Evolutionary conservation across 169 alveolate genomes (phyloP), one percentile per base, ranked within the genome.

Genomic region (Babesia ovata): DNA sequence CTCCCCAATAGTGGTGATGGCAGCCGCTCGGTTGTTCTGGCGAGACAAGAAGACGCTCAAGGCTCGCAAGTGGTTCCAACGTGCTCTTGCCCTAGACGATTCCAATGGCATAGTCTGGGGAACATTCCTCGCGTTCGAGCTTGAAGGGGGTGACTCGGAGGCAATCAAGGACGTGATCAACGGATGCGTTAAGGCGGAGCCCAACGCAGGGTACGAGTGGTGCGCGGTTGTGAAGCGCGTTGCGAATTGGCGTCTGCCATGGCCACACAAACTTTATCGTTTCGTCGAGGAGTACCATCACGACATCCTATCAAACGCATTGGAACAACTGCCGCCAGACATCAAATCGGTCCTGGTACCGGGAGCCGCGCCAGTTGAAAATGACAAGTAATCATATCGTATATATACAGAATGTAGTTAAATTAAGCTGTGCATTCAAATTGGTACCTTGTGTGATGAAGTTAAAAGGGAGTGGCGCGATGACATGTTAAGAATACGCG

Each of bases 31-130:
- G 62, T 61, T 95, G 33, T 96, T 96, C 66, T 96, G 98, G 98
- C 78, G 78, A 14, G 98, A 95, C 49, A 92, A 90, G 45, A 96
- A 97, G 76, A 79, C 83, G 58, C 96, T 90, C 17, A 96, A 97
- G 85, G 96, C 99, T 17, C 93, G 98, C 56, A 96, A 93, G 83
- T 98, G 99, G 99, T 86, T 96, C 79, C 92, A 96, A 70, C 92
- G 96, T 54, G 97, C 98, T 4, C 84, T 95, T 33, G 93, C 94
- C n/a, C 78, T 94, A 45, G 95, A 93, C 76, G 93, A 94, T 14
- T 79, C 94, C 57, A 74, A 94, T 52, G 99, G 99, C 21, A 98
- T 95, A 73, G 94, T 97, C 14, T 98, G 99, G 99, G 98, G 97
- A 13, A 93, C 96, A 36, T 93, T 87, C 48, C 84, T 95, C 58